Evolutionary conservation across 2,329 filamentous ascomycete species (phyloP), one percentile per base, ranked within the genome.

Genomic region (Penicillium brevicompactum): DNA sequence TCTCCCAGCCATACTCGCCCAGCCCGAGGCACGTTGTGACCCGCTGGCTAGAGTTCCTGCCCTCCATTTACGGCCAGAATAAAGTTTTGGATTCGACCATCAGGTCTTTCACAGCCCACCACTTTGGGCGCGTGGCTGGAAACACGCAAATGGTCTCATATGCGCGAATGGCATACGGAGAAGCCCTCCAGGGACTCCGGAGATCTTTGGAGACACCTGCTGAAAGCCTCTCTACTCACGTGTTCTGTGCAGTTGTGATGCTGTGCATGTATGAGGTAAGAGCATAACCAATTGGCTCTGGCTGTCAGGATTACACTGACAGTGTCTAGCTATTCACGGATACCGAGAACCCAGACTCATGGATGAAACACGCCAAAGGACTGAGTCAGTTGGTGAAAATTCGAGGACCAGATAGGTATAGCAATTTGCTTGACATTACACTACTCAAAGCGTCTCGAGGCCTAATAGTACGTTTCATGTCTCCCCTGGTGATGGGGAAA

Each of bases 361-460:
- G 68, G 68, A 70, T 70, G 61, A 68, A 66, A 27, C 68, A 70
- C 48, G 68, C 67, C 16, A 62, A 64, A 24, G 68, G 63, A 2
- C 53, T 70, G 24, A 62, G 64, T 40, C 66, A 67, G 42, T 30
- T 70, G 34, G 61, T 64, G 22, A 56, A 57, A 38, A 51, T 60
- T n/a, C 51, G 68, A 51, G 67, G 68, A 8, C 58, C 58, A 10
- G 52, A 53, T 7, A 57, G 65, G 21, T 68, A 67, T 47, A 44
- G 46, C 5, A 62, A 58, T 4, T 56, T 60, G 14, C 53, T 70
- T 45, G 66, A 70, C 18, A 53, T 60, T 14, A 56, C 53, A 18
- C 38, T 70, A 7, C 60, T 70, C 7, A 70, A 69, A 30, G 58
- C 62, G 4, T 62, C 65, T 1, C 57, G 68, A 18, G 67, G 68